Evolutionary conservation across 169 alveolate species (phyloP).

Genomic region (Besnoitia besnoiti): DNA sequence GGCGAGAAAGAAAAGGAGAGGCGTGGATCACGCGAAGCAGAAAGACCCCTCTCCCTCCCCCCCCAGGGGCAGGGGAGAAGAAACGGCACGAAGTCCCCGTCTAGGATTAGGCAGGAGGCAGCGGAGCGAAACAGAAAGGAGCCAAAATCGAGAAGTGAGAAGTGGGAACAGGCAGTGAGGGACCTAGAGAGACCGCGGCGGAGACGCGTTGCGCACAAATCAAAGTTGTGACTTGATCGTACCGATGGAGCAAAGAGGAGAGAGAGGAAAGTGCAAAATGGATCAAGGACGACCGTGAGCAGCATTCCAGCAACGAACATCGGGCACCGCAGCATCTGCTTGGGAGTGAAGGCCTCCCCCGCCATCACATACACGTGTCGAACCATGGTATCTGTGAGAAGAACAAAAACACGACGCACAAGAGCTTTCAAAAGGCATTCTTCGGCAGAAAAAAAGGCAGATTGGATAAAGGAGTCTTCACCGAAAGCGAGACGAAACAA

Average conservation of each 20-base stretch:
- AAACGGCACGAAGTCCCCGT: too few relatives aligned
- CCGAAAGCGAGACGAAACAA: too few relatives aligned
- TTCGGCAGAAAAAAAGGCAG: too few relatives aligned
- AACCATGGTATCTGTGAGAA: constrained; percentile 62
- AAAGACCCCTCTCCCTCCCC: too few relatives aligned
- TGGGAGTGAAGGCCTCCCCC: constrained; percentile 32
- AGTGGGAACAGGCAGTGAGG: background rate
- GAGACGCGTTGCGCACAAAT: background rate
- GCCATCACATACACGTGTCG: constrained; percentile 47
- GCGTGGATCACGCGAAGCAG: too few relatives aligned
- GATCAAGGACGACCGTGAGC: constrained; percentile 58
- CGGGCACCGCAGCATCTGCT: constrained; percentile 34
- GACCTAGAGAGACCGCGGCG: background rate
- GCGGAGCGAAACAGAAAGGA: background rate
- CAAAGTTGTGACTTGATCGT: background rate
- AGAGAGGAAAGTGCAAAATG: constrained; percentile 54
- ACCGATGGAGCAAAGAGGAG: constrained; percentile 71
- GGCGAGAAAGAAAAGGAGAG: background rate
- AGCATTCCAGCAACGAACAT: constrained; percentile 62
- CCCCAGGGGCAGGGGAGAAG: too few relatives aligned
- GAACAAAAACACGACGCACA: background rate
- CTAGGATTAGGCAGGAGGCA: background rate
- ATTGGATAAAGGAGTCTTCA: too few relatives aligned
- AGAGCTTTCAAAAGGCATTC: background rate
- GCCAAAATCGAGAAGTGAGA: background rate